Conservation (phyloP, 768 basidiomycete species). For the Piloderma croceum region DNA sequence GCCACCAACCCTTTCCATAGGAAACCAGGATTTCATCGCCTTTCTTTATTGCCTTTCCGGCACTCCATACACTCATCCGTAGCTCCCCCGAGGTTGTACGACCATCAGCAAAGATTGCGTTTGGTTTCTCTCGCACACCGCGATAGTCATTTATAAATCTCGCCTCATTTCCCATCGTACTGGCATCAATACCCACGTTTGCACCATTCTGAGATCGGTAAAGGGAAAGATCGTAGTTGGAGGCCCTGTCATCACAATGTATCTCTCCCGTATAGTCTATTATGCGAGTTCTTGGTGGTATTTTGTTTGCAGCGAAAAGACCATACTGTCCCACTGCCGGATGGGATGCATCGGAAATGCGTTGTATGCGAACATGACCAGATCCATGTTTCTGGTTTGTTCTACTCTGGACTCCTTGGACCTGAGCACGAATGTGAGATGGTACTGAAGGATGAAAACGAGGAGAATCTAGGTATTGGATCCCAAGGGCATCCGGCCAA, state of each 20-base stretch:
- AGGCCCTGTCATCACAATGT: conserved; percentile 70
- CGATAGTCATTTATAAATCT: conserved; percentile 91
- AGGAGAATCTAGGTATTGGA: conserved; percentile 50
- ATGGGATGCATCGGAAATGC: conserved; percentile 51
- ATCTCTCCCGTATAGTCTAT: conserved; percentile 82
- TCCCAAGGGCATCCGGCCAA: conserved; percentile 52
- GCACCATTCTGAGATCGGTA: conserved; percentile 49
- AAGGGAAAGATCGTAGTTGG: conserved; percentile 90
- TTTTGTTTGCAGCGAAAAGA: conserved; percentile 71
- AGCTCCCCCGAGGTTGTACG: conserved; percentile 53
- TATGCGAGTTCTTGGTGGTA: conserved; percentile 60
- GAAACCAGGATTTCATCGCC: conserved; percentile 84
- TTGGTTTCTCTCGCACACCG: conserved; percentile 63
- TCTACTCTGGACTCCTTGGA: conserved; percentile 8
- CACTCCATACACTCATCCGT: conserved; percentile 74
- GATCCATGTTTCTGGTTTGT: conserved; percentile 17
- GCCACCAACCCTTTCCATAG: conserved; percentile 88
- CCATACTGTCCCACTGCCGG: conserved; percentile 78
- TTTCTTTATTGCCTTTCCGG: conserved; percentile 54
- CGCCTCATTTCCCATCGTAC: conserved; percentile 73
- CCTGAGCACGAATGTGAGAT: conserved; percentile 30
- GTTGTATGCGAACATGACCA: conserved; percentile 52
- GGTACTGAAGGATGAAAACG: conserved; percentile 57
- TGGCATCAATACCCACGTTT: conserved; percentile 76
- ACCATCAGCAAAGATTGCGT: conserved; percentile 62